Evolutionary conservation across 192 early-diverging fungal species (phyloP).

Genomic region (Umbelopsis sp.): DNA sequence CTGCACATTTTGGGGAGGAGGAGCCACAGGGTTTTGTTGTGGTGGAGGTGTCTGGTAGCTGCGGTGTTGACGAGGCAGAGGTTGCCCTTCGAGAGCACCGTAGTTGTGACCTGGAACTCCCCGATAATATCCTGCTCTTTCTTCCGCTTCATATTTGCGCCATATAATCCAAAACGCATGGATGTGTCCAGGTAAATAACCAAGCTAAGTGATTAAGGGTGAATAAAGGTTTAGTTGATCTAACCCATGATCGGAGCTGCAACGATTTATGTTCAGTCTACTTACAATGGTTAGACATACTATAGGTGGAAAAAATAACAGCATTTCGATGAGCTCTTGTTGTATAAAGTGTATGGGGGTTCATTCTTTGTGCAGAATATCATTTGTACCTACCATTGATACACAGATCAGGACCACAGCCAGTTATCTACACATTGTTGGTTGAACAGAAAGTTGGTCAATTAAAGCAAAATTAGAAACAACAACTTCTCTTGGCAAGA

Average conservation of each 20-base stretch:
- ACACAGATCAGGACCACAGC: conserved; percentile 5
- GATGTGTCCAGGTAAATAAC: background rate
- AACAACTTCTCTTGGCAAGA: background rate
- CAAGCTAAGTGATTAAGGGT: background rate
- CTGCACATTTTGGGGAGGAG: background rate
- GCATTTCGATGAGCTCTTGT: background rate
- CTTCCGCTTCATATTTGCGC: conserved; percentile 7
- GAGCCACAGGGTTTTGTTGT: background rate
- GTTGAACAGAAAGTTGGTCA: too few relatives aligned
- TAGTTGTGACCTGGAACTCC: background rate
- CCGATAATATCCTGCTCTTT: background rate
- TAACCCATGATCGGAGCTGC: background rate
- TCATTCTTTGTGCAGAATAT: background rate
- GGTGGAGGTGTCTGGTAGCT: background rate
- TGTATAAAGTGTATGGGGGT: background rate
- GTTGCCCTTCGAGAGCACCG: background rate
- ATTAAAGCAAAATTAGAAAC: background rate
- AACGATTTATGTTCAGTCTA: background rate
- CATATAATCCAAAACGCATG: conserved; percentile 13
- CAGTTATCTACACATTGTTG: background rate
- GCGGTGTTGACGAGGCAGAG: background rate
- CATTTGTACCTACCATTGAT: background rate
- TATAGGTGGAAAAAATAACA: background rate
- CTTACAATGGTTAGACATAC: conserved; percentile 13
- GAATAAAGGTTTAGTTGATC: background rate